Percentiles rank a stretch among this genome's conserved stretches.
Evolutionary conservation across 1,284 basidiomycete species (phyloP).

Genomic region (Xerocomus minutiporus): DNA sequence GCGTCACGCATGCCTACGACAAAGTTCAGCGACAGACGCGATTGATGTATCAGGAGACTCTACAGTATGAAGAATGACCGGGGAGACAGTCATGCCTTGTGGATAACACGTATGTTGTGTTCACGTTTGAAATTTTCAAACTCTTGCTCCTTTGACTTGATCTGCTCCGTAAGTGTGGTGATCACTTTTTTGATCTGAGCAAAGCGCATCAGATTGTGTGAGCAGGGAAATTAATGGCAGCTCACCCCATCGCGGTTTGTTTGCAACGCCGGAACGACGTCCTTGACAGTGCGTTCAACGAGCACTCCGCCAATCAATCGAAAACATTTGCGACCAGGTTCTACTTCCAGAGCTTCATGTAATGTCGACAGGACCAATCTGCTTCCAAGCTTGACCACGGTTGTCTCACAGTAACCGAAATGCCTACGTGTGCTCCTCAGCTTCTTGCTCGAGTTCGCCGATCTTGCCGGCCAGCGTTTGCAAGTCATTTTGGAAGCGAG

Average conservation of each 20-base stretch:
- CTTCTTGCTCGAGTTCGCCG: conserved; percentile 88
- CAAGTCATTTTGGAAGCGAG: conserved; percentile 76
- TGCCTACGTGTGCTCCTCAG: conserved; percentile 81
- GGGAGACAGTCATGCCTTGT: conserved; percentile 25
- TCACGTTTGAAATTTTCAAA: conserved; percentile 81
- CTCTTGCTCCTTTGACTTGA: conserved; percentile 83
- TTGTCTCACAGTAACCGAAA: conserved; percentile 1
- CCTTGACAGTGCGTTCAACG: conserved; percentile 93
- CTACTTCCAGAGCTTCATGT: conserved; percentile 68
- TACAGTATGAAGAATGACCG: not conserved
- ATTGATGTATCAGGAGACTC: not conserved
- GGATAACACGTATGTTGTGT: conserved; percentile 69
- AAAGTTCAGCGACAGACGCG: not conserved
- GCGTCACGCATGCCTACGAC: not conserved
- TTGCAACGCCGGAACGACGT: conserved; percentile 87
- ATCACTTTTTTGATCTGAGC: conserved; percentile 77
- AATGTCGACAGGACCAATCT: conserved; percentile 91
- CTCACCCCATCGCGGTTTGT: conserved; percentile 81
- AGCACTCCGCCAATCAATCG: conserved; percentile 94
- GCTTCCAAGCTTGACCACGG: conserved; percentile 10
- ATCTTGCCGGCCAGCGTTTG: conserved; percentile 87
- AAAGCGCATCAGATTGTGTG: conserved; percentile 7
- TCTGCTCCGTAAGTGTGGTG: conserved; percentile 72
- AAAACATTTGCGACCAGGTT: conserved; percentile 93
- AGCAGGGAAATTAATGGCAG: conserved; percentile 4